Evolutionary conservation across 805 yeast species (phyloP).

Genomic region (Nakazawaea ishiwadae): DNA sequence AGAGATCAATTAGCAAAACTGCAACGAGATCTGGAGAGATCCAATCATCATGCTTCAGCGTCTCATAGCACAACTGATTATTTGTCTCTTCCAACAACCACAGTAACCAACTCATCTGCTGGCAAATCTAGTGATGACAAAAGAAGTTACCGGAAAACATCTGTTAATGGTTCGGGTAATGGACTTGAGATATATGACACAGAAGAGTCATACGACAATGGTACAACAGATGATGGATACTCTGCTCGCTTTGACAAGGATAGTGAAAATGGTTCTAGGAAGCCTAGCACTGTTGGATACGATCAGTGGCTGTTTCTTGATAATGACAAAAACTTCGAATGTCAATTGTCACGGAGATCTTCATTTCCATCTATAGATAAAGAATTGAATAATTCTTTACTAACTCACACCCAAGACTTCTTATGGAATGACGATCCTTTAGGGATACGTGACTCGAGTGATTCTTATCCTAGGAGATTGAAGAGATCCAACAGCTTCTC

Average conservation of each 20-base stretch:
- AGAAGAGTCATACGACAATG: constrained; percentile 7
- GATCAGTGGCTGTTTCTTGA: constrained; percentile 3
- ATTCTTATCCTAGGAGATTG: constrained; percentile 13
- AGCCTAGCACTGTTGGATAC: not conserved
- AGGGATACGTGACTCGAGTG: no score
- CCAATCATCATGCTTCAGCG: not conserved
- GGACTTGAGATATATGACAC: constrained; percentile 11
- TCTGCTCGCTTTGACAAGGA: not conserved
- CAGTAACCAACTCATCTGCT: not conserved
- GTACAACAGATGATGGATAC: not conserved
- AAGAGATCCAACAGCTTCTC: constrained; percentile 34
- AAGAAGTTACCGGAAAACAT: not conserved
- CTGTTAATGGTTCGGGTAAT: constrained; percentile 9
- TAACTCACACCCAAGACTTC: constrained; percentile 22
- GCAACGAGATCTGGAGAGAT: not conserved
- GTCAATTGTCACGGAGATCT: constrained; percentile 30
- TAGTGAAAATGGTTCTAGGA: not conserved
- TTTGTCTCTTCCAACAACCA: not conserved
- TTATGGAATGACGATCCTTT: constrained; percentile 6
- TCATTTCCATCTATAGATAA: constrained; percentile 32
- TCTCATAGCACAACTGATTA: not conserved
- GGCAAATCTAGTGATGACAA: not conserved
- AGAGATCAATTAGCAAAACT: constrained; percentile 5
- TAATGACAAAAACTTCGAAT: constrained; percentile 12
- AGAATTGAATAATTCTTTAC: constrained; percentile 27